phyloP scores from a whole-genome alignment of 2,329 filamentous ascomycete genomes.

The Fusarium sp. region DNA sequence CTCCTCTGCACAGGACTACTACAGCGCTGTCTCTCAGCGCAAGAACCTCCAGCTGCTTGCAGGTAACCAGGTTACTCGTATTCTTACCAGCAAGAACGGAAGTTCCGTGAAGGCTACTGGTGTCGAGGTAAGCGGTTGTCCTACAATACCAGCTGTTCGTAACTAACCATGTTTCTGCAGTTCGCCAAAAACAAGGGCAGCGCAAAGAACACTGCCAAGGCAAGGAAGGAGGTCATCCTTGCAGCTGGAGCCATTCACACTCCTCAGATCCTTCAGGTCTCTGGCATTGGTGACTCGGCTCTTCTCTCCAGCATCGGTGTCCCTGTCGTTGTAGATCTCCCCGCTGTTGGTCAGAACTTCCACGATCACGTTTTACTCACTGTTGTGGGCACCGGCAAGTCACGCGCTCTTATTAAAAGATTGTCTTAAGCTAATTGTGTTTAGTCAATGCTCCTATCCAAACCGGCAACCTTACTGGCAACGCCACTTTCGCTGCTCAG shows the following conservation, averaged over 20 bases:
- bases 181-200: constrained; percentile 6
- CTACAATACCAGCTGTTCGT: fast-evolving
- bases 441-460: constrained; percentile 25
- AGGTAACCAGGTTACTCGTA: constrained; percentile 28
- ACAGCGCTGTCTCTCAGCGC: constrained; percentile 5
- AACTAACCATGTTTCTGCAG: background rate
- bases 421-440: background rate
- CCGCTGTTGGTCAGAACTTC: constrained; percentile 58
- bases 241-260: constrained; percentile 52
- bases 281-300: constrained; percentile 54
- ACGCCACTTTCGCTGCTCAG: constrained; percentile 26
- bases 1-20: constrained; percentile 34
- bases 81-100: constrained; percentile 19
- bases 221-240: constrained; percentile 51
- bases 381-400: constrained; percentile 9
- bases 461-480: constrained; percentile 13
- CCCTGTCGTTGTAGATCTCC: constrained; percentile 52
- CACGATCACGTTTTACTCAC: constrained; percentile 48
- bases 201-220: background rate
- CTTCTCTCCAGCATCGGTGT: constrained; percentile 51
- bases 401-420: fast-evolving
- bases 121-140: constrained; percentile 20
- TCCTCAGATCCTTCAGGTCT: constrained; percentile 57
- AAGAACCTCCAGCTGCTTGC: constrained; percentile 23
- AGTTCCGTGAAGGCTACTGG: constrained; percentile 11